Evolutionary conservation across 164 flowering plant species (phyloP), one percentile per base, ranked within the genome.

Genomic region (Umbellularia californica): DNA sequence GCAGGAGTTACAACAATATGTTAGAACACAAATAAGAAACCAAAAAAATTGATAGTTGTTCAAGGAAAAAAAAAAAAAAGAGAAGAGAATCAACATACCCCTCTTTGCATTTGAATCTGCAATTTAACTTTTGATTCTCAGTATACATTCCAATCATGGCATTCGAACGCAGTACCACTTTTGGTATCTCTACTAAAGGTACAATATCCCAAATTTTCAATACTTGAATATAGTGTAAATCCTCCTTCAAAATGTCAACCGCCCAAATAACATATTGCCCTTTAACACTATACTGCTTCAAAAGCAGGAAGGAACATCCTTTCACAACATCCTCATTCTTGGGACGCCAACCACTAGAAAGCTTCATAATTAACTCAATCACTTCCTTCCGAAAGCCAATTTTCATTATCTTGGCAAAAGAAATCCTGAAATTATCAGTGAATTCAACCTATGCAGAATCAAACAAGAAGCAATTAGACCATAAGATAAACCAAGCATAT

Each of bases 121-220:
- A 92, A 30, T 65, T 85, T 68, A 65, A 82, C 69, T 87, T 68
- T 72, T 77, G 88, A 62, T 82, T 86, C 68, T 70, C 58, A 2
- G 62, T 51, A 70, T 23, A 51, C 58, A 3, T 47, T 30, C n/a
- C 35, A 50, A 70, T 50, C 11, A 1, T 5, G 58, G 47, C 50
- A n/a, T 70, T 58, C 7, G 23, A 35, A 24, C 30, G 58, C 55
- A 83, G 85, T 33, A 81, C 77, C 58, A 90, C 76, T 75, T 86
- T 85, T 1, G 85, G 81, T 6, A 89, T 73, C 74, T 85, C 93
- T 52, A 80, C 91, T 30, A 78, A 65, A 12, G 89, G 87, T 77
- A 89, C 70, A 27, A 92, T 72, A 79, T 90, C 92, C 97, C 97
- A 92, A 41, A 86, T 77, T 80, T 81, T 90, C 79, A 83, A 65